phyloP scores from a whole-genome alignment of 805 yeast species.

The Starmerella sirachaensis region DNA sequence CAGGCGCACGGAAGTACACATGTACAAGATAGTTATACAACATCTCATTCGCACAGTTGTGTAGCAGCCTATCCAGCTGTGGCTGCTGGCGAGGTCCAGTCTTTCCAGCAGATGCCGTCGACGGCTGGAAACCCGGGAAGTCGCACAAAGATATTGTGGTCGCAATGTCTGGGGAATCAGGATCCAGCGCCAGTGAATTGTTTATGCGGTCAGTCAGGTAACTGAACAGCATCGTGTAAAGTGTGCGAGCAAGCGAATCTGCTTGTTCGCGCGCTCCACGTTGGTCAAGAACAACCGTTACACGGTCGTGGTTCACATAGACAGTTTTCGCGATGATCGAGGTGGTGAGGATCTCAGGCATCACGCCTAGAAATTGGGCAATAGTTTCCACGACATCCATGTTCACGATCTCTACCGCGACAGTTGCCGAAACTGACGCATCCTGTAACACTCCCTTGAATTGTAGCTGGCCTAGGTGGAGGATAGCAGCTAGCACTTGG shows the following conservation, averaged over 20 bases:
- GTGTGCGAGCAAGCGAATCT: conserved; percentile 33
- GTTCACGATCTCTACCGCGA: conserved; percentile 30
- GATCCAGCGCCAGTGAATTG: conserved; percentile 25
- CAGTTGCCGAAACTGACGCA: conserved; percentile 28
- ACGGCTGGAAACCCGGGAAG: conserved; percentile 33
- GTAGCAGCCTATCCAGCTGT: conserved; percentile 31
- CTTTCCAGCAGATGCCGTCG: conserved; percentile 13
- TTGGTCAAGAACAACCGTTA: conserved; percentile 32
- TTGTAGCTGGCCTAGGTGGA: conserved; percentile 34
- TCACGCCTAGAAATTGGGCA: conserved; percentile 32
- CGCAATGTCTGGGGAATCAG: conserved; percentile 23
- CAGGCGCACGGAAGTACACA: conserved; percentile 30
- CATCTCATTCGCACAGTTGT: conserved; percentile 34
- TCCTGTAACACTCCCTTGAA: conserved; percentile 28
- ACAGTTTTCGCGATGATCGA: conserved; percentile 32
- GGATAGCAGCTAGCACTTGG: conserved; percentile 35
- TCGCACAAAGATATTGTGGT: conserved; percentile 31
- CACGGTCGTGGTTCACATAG: conserved; percentile 29
- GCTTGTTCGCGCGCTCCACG: conserved; percentile 33
- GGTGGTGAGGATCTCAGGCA: conserved; percentile 29
- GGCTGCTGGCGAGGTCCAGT: conserved; percentile 19
- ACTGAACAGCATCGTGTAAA: conserved; percentile 31
- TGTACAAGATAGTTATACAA: conserved; percentile 31
- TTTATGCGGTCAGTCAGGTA: conserved; percentile 33
- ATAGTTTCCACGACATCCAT: conserved; percentile 27